These are phyloP conservation scores for Peziza echinospora DNA, from an alignment of 495 filamentous ascomycete genomes.

Conservation along the genomic window DNA sequence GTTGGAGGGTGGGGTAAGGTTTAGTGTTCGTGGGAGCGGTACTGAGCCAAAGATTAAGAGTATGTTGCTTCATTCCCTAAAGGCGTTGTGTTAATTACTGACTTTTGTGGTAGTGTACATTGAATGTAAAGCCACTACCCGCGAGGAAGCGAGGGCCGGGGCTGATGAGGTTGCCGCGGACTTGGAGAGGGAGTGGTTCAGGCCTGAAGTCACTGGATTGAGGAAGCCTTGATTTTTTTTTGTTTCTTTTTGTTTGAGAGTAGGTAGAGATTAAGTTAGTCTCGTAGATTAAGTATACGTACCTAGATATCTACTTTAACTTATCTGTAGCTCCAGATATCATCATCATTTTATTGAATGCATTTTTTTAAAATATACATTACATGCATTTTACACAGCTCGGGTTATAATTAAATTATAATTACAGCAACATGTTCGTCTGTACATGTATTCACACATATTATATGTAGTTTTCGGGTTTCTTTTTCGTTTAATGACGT, in stretches of 20 bases:
- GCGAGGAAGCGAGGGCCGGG: conserved; percentile 27
- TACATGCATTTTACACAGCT: too few species aligned
- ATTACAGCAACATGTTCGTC: too few species aligned
- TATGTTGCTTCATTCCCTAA: conserved; percentile 16
- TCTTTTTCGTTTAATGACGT: too few species aligned
- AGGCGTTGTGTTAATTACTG: neutral
- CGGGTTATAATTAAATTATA: too few species aligned
- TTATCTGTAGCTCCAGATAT: too few species aligned
- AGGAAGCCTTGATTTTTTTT: conserved; percentile 6
- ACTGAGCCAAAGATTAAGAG: conserved; percentile 51
- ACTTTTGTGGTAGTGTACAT: conserved; percentile 29
- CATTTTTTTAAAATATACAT: too few species aligned
- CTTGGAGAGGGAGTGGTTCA: conserved; percentile 39
- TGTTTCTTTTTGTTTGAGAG: too few species aligned
- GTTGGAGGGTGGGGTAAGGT: conserved; percentile 33
- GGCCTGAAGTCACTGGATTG: conserved; percentile 15
- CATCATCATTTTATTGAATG: too few species aligned
- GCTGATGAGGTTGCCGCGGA: conserved; percentile 32
- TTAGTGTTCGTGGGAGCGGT: conserved; percentile 46
- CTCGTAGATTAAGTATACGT: neutral
- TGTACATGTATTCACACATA: too few species aligned
- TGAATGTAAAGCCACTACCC: conserved; percentile 29
- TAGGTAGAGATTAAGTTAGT: neutral
- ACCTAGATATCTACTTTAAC: too few species aligned
- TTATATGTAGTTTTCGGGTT: too few species aligned